A percentile compares a stretch with the other conserved stretches of the same genome.
Evolutionary conservation across 129 eudicot species (phyloP).

Genomic region (Pseudognaphalium luteoalbum): DNA sequence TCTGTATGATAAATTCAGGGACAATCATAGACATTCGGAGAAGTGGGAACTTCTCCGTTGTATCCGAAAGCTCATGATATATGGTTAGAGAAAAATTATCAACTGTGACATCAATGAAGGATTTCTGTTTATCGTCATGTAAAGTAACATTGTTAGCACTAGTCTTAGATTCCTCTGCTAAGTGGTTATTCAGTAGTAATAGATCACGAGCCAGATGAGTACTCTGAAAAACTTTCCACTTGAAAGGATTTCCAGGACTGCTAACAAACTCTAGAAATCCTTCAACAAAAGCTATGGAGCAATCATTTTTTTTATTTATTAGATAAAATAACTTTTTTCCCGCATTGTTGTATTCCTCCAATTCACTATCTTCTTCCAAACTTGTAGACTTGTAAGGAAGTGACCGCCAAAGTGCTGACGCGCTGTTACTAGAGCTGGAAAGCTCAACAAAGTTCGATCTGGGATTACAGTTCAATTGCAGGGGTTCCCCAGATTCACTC

Average conservation of each 20-base stretch:
- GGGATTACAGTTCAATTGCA: constrained; percentile 58
- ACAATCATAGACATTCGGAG: constrained; percentile 55
- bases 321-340: constrained; percentile 60
- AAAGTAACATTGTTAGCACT: constrained; percentile 26
- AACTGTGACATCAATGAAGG: constrained; percentile 46
- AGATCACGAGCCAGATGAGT: constrained; percentile 36
- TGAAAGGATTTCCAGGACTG: constrained; percentile 80
- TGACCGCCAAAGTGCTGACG: constrained; percentile 68
- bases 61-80: constrained; percentile 70
- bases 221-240: constrained; percentile 67
- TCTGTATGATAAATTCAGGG: constrained; percentile 59
- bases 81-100: constrained; percentile 58
- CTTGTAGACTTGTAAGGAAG: constrained; percentile 49
- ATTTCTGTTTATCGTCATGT: constrained; percentile 15
- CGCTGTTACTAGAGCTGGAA: constrained; percentile 57
- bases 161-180: constrained; percentile 33
- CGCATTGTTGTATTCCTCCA: constrained; percentile 37
- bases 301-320: constrained; percentile 69
- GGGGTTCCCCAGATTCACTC: constrained; percentile 70
- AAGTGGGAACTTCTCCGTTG: constrained; percentile 74
- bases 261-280: constrained; percentile 75
- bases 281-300: constrained; percentile 75
- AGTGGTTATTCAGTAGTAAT: constrained; percentile 20
- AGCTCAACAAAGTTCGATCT: constrained; percentile 77
- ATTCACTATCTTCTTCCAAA: constrained; percentile 59